Percentiles rank a stretch among this genome's conserved stretches.
Conservation (phyloP, 2,329 filamentous ascomycete genomes). For the Talaromyces pinophilus region DNA sequence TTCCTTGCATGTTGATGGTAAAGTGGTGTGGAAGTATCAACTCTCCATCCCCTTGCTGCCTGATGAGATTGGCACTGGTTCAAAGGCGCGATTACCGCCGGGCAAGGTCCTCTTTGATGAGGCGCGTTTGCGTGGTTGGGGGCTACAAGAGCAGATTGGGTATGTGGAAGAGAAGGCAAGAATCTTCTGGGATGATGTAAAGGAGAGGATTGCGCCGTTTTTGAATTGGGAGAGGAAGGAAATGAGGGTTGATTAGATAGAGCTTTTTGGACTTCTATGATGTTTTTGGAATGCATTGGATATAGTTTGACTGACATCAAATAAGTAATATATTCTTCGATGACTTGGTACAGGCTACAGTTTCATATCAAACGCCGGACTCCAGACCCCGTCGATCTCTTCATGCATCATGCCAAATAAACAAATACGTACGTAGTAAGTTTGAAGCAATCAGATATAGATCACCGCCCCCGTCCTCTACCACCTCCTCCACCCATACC, state of each 20-base stretch:
- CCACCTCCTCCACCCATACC: slow-evolving; percentile 19
- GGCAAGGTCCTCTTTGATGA: slow-evolving; percentile 38
- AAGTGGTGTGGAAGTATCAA: slow-evolving; percentile 68
- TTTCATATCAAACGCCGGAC: slow-evolving; percentile 10
- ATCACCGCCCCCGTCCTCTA: slow-evolving; percentile 33
- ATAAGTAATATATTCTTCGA: slow-evolving; percentile 3
- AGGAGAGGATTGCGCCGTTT: slow-evolving; percentile 25
- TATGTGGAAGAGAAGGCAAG: slow-evolving; percentile 27
- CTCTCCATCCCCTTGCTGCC: slow-evolving; percentile 39
- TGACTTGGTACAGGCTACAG: neutral
- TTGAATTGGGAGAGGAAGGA: slow-evolving; percentile 25
- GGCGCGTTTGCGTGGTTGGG: slow-evolving; percentile 26
- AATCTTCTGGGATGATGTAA: slow-evolving; percentile 16
- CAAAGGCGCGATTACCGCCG: slow-evolving; percentile 29
- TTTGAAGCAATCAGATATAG: neutral
- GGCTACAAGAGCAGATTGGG: slow-evolving; percentile 27
- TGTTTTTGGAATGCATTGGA: neutral
- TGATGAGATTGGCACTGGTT: slow-evolving; percentile 10
- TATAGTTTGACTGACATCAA: neutral
- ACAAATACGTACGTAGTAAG: neutral
- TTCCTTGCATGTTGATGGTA: slow-evolving; percentile 77
- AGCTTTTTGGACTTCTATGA: neutral
- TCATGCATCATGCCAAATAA: slow-evolving; percentile 12
- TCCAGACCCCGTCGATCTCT: slow-evolving; percentile 6
- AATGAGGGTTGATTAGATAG: slow-evolving; percentile 27